Evolutionary conservation across 306 rosid species (phyloP), one percentile per base, ranked within the genome.

Genomic region (Rosa multiflora): DNA sequence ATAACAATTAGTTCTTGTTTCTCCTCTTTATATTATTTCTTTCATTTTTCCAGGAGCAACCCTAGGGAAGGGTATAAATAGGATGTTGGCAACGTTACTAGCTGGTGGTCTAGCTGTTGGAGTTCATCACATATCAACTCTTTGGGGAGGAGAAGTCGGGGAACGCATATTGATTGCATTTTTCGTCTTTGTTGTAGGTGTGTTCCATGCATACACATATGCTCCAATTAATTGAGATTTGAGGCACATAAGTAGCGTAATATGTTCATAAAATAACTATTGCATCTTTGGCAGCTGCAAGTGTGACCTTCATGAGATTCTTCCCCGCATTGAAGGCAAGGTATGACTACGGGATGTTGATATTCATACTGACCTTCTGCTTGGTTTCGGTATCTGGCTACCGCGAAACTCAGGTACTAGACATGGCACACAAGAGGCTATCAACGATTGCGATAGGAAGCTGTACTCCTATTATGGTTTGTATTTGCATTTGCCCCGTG

Each of bases 61-160:
- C 8, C 72, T 88, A 0, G 89, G 86, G 35, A 83, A 56, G 59
- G 86, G 84, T 32, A 44, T 85, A 18, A 88, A 88, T 51, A 81
- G 86, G 46, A 72, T 77, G 44, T 5, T 83, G 72, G 87, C 87
- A 15, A 83, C 91, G 0, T 48, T 83, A 5, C 7, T 48, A 12
- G 87, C 87, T 9, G 85, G 82, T 8, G 75, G 32, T 73, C 81
- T 88, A 12, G 84, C 80, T 43, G 18, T 79, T 64, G 89, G 80
- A n/a, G 77, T 47, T 11, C 81, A 81, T 81, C 66, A 37, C 44
- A 66, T 85, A 29, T 83, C 87, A 5, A 53, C 73, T 70, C 74
- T 81, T n/a, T 72, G 67, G 5, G 91, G 84, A 26, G 59, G 1
- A 21, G 86, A 0, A 73, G 87, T 66, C 21, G 70, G 79, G 17